Conservation (phyloP, 306 rosid genomes). For the Bauhinia variegata region DNA sequence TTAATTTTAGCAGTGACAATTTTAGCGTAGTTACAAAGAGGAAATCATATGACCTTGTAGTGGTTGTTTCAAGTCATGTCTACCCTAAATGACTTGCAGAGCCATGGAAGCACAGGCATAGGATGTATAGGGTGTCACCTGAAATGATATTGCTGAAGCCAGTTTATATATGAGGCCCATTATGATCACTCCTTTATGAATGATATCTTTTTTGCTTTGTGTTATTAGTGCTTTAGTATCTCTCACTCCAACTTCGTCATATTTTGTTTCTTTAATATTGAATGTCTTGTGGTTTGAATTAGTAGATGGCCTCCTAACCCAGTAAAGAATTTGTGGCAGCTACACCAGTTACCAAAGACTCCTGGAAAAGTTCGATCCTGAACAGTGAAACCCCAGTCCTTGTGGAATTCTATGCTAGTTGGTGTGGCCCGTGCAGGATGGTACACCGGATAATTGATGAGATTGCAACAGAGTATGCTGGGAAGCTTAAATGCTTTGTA, state of each 20-base stretch:
- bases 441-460: constrained; percentile 85
- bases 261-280: constrained; percentile 23
- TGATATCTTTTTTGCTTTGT: background rate
- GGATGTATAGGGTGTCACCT: background rate
- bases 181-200: background rate
- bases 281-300: constrained; percentile 10
- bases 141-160: constrained; percentile 10
- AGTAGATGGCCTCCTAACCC: constrained; percentile 32
- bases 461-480: constrained; percentile 68
- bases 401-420: constrained; percentile 84
- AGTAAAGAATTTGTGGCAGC: constrained; percentile 52
- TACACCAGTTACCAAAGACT: constrained; percentile 58
- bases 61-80: constrained; percentile 22
- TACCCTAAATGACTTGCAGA: background rate
- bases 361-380: constrained; percentile 68
- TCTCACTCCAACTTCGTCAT: constrained; percentile 8
- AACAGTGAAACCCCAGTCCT: constrained; percentile 77
- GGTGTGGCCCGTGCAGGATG: constrained; percentile 99
- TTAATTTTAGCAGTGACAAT: no score
- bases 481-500: constrained; percentile 71
- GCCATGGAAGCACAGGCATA: background rate
- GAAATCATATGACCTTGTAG: constrained; percentile 3
- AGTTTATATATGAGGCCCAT: no score
- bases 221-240: constrained; percentile 1
- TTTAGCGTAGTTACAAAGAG: no score